Evolutionary conservation across 345 rosid species (phyloP).

Genomic region (Populus alba): DNA sequence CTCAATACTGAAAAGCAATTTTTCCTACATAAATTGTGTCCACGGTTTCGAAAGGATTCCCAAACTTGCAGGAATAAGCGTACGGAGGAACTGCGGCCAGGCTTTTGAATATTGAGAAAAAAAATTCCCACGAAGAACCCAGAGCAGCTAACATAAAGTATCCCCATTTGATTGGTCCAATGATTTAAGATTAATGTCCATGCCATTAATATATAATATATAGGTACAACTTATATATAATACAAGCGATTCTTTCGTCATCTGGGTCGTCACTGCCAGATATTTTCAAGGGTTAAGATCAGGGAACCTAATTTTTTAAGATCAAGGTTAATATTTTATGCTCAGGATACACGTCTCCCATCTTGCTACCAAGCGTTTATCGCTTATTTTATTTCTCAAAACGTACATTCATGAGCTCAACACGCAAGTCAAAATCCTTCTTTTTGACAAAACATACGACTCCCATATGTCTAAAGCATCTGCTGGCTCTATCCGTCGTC

Average conservation of each 20-base stretch:
- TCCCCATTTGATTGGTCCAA: slow-evolving; percentile 15
- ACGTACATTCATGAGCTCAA: background rate
- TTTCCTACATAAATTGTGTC: too few relatives aligned
- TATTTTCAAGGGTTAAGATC: background rate
- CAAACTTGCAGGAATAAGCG: slow-evolving; percentile 7
- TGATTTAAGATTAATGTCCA: slow-evolving; percentile 15
- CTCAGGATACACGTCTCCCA: slow-evolving; percentile 16
- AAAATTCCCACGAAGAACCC: background rate
- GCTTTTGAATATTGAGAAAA: slow-evolving; percentile 7
- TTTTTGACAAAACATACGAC: background rate
- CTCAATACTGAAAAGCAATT: too few relatives aligned
- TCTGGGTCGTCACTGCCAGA: slow-evolving; percentile 33
- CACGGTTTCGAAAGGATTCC: too few relatives aligned
- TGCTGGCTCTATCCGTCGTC: background rate
- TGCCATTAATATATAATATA: slow-evolving; percentile 12
- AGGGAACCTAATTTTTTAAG: background rate
- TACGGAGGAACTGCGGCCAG: slow-evolving; percentile 30
- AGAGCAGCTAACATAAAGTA: background rate
- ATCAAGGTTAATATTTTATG: slow-evolving; percentile 22
- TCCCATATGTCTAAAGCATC: background rate
- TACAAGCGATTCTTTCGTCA: slow-evolving; percentile 35
- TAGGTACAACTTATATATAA: slow-evolving; percentile 7
- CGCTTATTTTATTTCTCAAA: background rate
- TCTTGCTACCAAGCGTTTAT: slow-evolving; percentile 12
- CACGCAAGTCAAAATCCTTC: slow-evolving; percentile 8